A percentile compares a stretch with the other conserved stretches of the same genome.
These are phyloP conservation scores for Evernia prunastri DNA, from an alignment of 495 filamentous ascomycete species.

Conservation along the genomic window DNA sequence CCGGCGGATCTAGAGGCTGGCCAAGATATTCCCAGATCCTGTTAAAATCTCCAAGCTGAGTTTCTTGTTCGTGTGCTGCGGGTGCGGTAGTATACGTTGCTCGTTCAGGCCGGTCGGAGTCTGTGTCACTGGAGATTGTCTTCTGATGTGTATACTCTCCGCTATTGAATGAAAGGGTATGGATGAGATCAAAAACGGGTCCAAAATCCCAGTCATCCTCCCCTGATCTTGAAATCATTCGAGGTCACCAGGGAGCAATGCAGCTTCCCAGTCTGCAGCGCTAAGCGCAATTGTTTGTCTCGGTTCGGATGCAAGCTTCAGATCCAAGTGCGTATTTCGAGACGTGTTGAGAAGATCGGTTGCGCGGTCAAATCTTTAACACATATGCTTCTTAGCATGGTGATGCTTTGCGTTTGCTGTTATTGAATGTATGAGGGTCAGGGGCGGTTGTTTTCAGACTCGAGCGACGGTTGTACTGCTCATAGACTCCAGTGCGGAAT, in stretches of 20 bases:
- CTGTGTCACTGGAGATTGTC: conserved; percentile 14
- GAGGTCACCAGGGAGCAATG: conserved; percentile 20
- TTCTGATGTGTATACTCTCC: conserved; percentile 7
- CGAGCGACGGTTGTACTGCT: background rate
- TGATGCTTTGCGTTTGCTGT: background rate
- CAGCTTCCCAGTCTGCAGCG: conserved; percentile 21
- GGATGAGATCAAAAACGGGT: conserved; percentile 44
- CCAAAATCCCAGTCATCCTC: conserved; percentile 41
- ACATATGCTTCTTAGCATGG: background rate
- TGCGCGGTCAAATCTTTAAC: background rate
- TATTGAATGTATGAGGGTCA: background rate
- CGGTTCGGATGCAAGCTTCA: background rate
- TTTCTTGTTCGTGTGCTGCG: background rate
- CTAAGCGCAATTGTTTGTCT: conserved; percentile 9
- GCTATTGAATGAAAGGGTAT: conserved; percentile 31
- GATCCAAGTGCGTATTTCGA: background rate
- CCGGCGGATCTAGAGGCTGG: conserved; percentile 25
- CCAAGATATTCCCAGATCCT: conserved; percentile 38
- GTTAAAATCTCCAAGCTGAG: conserved; percentile 39
- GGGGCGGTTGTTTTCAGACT: background rate
- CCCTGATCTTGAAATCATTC: conserved; percentile 20
- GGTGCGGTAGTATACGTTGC: background rate
- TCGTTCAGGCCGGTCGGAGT: background rate
- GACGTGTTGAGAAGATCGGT: background rate
- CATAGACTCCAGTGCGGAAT: background rate